Base-by-base conservation (phyloP, 1,139 yeast genomes). In the Schwanniomyces etchellsii region DNA sequence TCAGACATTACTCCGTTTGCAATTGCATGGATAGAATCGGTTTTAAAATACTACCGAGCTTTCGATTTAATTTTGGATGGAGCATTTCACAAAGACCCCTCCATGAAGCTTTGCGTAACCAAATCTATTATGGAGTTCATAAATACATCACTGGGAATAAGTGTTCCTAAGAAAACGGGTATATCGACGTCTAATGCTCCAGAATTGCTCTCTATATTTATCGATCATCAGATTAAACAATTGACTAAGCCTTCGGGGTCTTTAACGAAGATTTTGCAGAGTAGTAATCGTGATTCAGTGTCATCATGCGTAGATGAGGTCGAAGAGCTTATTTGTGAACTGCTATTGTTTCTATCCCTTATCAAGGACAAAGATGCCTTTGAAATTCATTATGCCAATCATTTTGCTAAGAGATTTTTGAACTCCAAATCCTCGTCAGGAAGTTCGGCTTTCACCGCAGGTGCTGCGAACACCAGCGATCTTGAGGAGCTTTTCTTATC, bases 331-430 rank as follows among this genome's bases (percentile, higher is more conserved):
- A 57, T 86, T 28, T 65, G 64, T 28, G 70, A 72, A 26, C 71
- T 88, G 0, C 66, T 82, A 7, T 56, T 65, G 21, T 66, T 91
- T 27, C 78, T 88, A 46, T 64, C 81, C 34, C 79, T 75, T 43
- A 68, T 91, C 25, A 69, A 75, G 32, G 96, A 91, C 45, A 89
- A 86, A 49, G 97, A 91, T 54, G 64, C 85, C 23, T 91, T 91
- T 56, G 95, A 86, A 52, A 78, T 75, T 20, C 80, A 82, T 40
- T 91, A 86, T 55, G 89, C 89, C 43, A 83, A 81, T 33, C 96
- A 86, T 57, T 69, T 91, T 40, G 96, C 97, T 1, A 86, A 85
- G 50, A 64, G 98, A 36, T 65, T 91, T 33, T 78, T 84, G 35
- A 76, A 70, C 35, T 46, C 69, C 10, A 73, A 71, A 37, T 52